These are phyloP conservation scores for Breviolum minutum DNA, from an alignment of 73 alveolate species.

Conservation along the genomic window DNA sequence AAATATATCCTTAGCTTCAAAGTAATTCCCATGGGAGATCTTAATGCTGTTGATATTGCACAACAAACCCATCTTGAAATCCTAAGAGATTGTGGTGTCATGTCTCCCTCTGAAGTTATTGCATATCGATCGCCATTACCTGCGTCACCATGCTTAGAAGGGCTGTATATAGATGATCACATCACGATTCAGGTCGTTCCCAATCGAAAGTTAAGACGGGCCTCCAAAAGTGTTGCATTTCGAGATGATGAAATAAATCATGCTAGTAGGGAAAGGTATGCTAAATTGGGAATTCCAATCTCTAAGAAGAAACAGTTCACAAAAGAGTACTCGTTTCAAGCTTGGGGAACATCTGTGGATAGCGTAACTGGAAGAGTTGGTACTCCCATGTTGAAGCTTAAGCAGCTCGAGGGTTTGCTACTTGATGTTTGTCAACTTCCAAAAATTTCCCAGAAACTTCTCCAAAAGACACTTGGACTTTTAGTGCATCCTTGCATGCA, in stretches of 20 bases:
- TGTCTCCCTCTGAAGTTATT: too few relatives aligned
- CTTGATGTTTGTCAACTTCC: neutral
- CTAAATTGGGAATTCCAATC: neutral
- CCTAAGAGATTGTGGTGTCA: neutral
- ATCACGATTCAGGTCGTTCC: neutral
- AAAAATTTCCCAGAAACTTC: neutral
- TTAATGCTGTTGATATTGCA: neutral
- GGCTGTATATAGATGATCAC: too few relatives aligned
- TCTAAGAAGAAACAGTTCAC: neutral
- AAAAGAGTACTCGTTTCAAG: conserved; percentile 1
- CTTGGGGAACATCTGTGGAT: neutral
- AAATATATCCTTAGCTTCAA: neutral
- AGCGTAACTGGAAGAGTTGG: neutral
- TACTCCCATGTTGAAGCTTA: neutral
- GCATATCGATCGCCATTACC: too few relatives aligned
- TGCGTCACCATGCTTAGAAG: too few relatives aligned
- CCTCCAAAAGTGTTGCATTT: too few relatives aligned
- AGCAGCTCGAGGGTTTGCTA: neutral
- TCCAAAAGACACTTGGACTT: neutral
- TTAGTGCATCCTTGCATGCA: neutral
- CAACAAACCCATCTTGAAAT: conserved; percentile 1
- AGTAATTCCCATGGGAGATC: conserved; percentile 1
- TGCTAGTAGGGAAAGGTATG: neutral
- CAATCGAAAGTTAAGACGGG: neutral
- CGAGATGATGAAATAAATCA: neutral